Evolutionary conservation across 331 rosid species (phyloP), one percentile per base, ranked within the genome.

Genomic region (Telfairia occidentalis): DNA sequence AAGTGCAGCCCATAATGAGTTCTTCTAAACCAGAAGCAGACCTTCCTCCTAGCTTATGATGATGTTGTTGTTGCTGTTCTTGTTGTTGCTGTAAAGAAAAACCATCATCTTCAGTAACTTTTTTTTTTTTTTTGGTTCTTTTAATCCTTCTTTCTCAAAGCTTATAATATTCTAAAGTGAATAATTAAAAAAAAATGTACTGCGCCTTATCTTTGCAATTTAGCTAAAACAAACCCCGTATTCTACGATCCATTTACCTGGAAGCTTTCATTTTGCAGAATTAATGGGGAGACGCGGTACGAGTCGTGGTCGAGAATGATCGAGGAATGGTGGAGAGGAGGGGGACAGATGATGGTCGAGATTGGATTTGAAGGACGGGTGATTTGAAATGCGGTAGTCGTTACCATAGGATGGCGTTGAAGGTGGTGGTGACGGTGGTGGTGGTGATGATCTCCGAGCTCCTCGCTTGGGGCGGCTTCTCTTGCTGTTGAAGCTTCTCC

Each of bases 1-100:
- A 90, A 80, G 98, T 87, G 97, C 99, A 95, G 11, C 97, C 96
- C 97, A 90, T 95, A 21, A 95, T 95, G 86, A 95, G 93, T 86
- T 93, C 98, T 83, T 93, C 99, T 87, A 95, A 89, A 23, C 99
- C 96, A 76, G 97, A 90, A 40, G 96, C 90, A 70, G 97, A 95
- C 86, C 94, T 92, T 55, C 85, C 97, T 76, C 92, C 93, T 43
- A 87, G 77, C 84, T 92, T 92, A 84, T 91, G 89, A 21, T 92
- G 98, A 4, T 90, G 92, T 40, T 90, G 90, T 43, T 81, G 86
- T 6, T 75, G 79, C 2, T 86, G 79, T 1, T 85, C 77, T 3
- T 73, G 79, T 3, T 65, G 73, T 42, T 85, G 89, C 16, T 86
- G 83, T 72, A 45, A 75, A 26, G 46, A 79, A 77, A 67, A 77